phyloP scores from a whole-genome alignment of 371 early-diverging fungal species.

The Mucor irregularis region DNA sequence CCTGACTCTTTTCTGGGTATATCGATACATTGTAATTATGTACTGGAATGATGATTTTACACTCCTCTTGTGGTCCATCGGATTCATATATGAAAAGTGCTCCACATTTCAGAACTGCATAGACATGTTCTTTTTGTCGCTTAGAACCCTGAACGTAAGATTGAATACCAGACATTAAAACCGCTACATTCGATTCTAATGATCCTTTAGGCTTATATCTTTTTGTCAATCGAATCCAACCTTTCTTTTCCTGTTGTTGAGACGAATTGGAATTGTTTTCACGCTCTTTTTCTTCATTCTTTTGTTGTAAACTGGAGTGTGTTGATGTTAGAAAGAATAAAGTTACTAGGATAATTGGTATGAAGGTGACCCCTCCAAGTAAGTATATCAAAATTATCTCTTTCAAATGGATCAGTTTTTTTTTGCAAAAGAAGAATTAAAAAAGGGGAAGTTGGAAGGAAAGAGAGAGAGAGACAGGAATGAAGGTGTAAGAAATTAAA shows the following conservation, averaged over 20 bases:
- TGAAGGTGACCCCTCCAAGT: conserved; percentile 36
- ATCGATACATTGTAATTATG: conserved; percentile 68
- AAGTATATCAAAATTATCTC: conserved; percentile 27
- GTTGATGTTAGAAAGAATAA: conserved; percentile 7
- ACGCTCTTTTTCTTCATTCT: neutral
- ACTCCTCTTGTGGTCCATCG: conserved; percentile 62
- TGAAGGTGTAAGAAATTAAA: neutral
- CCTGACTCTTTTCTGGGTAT: conserved; percentile 54
- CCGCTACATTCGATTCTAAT: conserved; percentile 5
- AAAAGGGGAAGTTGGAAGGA: neutral
- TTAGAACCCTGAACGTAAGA: conserved; percentile 23
- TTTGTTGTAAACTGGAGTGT: neutral
- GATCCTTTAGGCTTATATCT: conserved; percentile 14
- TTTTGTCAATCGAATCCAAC: conserved; percentile 40
- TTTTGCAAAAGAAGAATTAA: neutral
- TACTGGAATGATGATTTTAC: conserved; percentile 72
- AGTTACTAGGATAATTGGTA: conserved; percentile 24
- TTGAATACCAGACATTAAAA: conserved; percentile 28
- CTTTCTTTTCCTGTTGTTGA: conserved; percentile 27
- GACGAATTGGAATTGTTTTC: conserved; percentile 1
- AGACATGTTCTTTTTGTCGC: conserved; percentile 46
- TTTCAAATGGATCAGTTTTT: conserved; percentile 13
- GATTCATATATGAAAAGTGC: conserved; percentile 81
- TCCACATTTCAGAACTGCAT: conserved; percentile 76
- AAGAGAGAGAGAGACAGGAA: conserved; percentile 7